Evolutionary conservation across 2,329 filamentous ascomycete species (phyloP).

Genomic region (Colletotrichum paranaense): DNA sequence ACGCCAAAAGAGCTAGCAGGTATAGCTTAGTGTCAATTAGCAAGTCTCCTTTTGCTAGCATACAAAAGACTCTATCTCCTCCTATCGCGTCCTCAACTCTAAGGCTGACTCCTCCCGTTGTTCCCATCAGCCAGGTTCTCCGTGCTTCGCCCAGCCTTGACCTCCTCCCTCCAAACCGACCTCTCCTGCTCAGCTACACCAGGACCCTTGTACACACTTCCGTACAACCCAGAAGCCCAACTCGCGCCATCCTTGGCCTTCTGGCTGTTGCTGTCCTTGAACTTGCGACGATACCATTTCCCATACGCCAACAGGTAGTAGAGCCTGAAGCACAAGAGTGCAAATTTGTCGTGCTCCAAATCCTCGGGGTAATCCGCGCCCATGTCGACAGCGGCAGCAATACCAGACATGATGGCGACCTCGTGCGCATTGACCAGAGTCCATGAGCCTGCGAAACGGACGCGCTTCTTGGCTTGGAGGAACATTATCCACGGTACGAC

Average conservation of each 20-base stretch:
- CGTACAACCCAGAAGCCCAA: slow-evolving; percentile 69
- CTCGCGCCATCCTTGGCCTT: slow-evolving; percentile 60
- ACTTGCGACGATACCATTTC: slow-evolving; percentile 65
- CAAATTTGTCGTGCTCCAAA: slow-evolving; percentile 71
- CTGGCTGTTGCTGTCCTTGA: slow-evolving; percentile 42
- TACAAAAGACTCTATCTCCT: no score
- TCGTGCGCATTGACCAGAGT: slow-evolving; percentile 77
- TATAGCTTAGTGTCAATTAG: no score
- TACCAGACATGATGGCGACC: slow-evolving; percentile 74
- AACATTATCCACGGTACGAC: slow-evolving; percentile 76
- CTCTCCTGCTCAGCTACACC: slow-evolving; percentile 65
- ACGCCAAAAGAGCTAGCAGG: no score
- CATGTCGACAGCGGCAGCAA: slow-evolving; percentile 75
- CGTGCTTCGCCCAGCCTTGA: slow-evolving; percentile 48
- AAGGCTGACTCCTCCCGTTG: slow-evolving; percentile 47
- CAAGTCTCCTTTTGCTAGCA: no score
- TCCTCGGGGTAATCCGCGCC: slow-evolving; percentile 74
- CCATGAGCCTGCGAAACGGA: slow-evolving; percentile 72
- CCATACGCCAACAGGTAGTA: slow-evolving; percentile 72
- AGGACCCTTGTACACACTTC: slow-evolving; percentile 69
- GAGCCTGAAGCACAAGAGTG: slow-evolving; percentile 68
- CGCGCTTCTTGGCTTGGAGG: slow-evolving; percentile 70
- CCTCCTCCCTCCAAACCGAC: slow-evolving; percentile 58
- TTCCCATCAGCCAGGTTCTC: slow-evolving; percentile 48
- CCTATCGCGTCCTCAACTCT: background rate